These are phyloP conservation scores for Penicillium sp. DNA, from an alignment of 2,329 filamentous ascomycete species.

Conservation along the genomic window DNA sequence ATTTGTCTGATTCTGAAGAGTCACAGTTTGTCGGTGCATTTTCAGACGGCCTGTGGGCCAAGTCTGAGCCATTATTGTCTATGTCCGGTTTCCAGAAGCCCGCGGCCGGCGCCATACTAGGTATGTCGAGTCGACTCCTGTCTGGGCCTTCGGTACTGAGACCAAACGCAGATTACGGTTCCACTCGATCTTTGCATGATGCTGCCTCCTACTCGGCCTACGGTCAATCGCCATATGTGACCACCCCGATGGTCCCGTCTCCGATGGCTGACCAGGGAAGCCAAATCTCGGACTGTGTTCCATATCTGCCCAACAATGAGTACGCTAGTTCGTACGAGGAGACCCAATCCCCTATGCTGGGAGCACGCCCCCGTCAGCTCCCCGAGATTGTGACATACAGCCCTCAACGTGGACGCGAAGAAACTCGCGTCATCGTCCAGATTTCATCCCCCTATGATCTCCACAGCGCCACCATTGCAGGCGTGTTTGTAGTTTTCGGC, in stretches of 20 bases:
- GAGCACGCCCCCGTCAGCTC: slow-evolving; percentile 59
- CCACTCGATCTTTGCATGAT: slow-evolving; percentile 41
- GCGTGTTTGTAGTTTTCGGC: slow-evolving; percentile 75
- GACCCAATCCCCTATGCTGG: slow-evolving; percentile 68
- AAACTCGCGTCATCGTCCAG: slow-evolving; percentile 72
- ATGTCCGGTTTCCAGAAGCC: slow-evolving; percentile 83
- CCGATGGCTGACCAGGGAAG: slow-evolving; percentile 44
- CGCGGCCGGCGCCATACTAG: slow-evolving; percentile 75
- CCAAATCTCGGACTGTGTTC: slow-evolving; percentile 44
- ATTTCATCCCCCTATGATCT: slow-evolving; percentile 77
- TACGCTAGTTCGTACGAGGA: slow-evolving; percentile 59
- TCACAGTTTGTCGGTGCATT: slow-evolving; percentile 47
- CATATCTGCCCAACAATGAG: slow-evolving; percentile 41
- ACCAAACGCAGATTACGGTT: slow-evolving; percentile 37
- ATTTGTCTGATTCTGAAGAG: slow-evolving; percentile 49
- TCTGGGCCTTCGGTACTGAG: slow-evolving; percentile 14
- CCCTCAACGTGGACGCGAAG: slow-evolving; percentile 68
- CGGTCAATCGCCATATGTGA: slow-evolving; percentile 43
- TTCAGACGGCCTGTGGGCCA: slow-evolving; percentile 56
- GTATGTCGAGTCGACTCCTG: slow-evolving; percentile 57
- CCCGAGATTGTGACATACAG: slow-evolving; percentile 70
- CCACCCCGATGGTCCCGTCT: slow-evolving; percentile 41
- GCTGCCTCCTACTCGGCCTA: slow-evolving; percentile 44
- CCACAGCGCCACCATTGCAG: slow-evolving; percentile 55
- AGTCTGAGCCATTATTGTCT: slow-evolving; percentile 66